Percentiles rank a stretch among this genome's conserved stretches.
Conservation (phyloP, 2,329 filamentous ascomycete species). For the Cephalotrichum gorgonifer region DNA sequence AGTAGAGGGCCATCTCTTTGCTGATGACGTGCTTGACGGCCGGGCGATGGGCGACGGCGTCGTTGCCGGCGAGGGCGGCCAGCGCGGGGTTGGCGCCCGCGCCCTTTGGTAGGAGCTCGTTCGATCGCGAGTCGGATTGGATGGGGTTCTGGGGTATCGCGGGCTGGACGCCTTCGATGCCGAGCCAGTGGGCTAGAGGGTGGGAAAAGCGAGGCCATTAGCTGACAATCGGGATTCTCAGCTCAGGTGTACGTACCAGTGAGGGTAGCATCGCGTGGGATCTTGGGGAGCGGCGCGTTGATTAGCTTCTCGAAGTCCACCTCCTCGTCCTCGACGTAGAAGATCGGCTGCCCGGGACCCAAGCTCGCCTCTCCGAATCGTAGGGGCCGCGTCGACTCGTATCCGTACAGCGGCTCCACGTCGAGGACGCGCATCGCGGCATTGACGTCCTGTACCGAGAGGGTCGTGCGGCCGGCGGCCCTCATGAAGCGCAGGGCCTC, state of each 20-base stretch:
- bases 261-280: conserved; percentile 84
- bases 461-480: conserved; percentile 71
- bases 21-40: conserved; percentile 92
- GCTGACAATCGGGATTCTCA: neutral
- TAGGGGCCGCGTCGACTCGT: conserved; percentile 82
- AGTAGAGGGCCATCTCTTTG: conserved; percentile 93
- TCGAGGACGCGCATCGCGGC: conserved; percentile 79
- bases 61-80: conserved; percentile 68
- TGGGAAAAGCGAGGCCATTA: too few relatives aligned
- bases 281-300: conserved; percentile 89
- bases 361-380: conserved; percentile 89
- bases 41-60: conserved; percentile 76
- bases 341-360: conserved; percentile 86
- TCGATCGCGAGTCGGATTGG: conserved; percentile 67
- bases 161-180: conserved; percentile 93
- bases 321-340: conserved; percentile 97
- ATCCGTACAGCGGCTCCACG: conserved; percentile 91
- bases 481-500: conserved; percentile 96
- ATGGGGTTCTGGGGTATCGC: conserved; percentile 95
- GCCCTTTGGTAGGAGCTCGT: conserved; percentile 83
- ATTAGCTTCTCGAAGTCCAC: conserved; percentile 98
- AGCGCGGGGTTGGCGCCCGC: conserved; percentile 78
- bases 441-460: conserved; percentile 83
- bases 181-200: conserved; percentile 64
- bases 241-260: conserved; percentile 50